Evolutionary conservation across 805 yeast species (phyloP).

Genomic region (Ogataea nakhonphanomensis): DNA sequence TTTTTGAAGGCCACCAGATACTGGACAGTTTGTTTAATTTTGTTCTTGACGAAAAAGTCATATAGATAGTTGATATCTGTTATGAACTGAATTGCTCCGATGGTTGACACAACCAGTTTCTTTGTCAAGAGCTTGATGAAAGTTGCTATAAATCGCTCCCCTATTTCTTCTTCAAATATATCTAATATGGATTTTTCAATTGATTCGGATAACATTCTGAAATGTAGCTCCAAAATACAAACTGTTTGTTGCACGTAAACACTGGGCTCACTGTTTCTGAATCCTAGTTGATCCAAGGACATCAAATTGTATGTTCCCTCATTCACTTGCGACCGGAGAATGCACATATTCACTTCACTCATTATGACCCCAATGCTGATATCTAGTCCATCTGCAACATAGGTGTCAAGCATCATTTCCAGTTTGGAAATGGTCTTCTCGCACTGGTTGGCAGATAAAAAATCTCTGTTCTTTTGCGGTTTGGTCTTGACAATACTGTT

Average conservation of each 20-base stretch:
- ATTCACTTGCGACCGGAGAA: constrained; percentile 21
- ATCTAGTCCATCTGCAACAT: constrained; percentile 89
- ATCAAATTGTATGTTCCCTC: constrained; percentile 49
- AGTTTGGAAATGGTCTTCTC: constrained; percentile 60
- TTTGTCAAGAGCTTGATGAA: constrained; percentile 75
- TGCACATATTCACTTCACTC: constrained; percentile 53
- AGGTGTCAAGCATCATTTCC: constrained; percentile 78
- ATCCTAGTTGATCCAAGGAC: constrained; percentile 18
- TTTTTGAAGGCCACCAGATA: constrained; percentile 77
- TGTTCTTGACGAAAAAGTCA: constrained; percentile 61
- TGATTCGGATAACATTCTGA: constrained; percentile 69
- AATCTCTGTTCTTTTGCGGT: constrained; percentile 63
- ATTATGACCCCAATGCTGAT: constrained; percentile 88
- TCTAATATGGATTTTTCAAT: constrained; percentile 87
- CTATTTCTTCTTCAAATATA: constrained; percentile 91
- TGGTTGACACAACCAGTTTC: constrained; percentile 62
- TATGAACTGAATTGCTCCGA: constrained; percentile 80
- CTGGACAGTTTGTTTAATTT: constrained; percentile 66
- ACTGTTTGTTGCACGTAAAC: constrained; percentile 64
- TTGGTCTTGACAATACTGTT: constrained; percentile 44
- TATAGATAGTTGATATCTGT: constrained; percentile 79
- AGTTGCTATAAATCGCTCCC: constrained; percentile 75
- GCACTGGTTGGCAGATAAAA: constrained; percentile 70
- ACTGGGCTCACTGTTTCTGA: constrained; percentile 38
- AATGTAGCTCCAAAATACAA: constrained; percentile 62